These are phyloP conservation scores for Zygnema cylindricum DNA, from an alignment of 139 green algal genomes.

Conservation along the genomic window DNA sequence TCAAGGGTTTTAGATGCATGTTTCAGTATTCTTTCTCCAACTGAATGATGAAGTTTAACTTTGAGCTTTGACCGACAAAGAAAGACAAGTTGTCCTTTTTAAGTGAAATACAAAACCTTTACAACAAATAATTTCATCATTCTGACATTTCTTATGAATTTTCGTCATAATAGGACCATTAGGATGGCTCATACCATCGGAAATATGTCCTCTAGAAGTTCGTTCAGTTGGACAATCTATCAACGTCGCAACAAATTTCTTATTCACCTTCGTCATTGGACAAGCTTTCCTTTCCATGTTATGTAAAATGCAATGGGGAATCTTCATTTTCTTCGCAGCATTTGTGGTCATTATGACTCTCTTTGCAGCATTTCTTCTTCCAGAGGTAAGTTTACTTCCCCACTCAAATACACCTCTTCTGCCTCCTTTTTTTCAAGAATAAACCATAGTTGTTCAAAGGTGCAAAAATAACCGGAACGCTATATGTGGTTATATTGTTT, in stretches of 20 bases:
- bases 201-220: conserved; percentile 59
- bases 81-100: too few species aligned
- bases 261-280: conserved; percentile 55
- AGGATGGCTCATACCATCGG: conserved; percentile 67
- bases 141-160: too few species aligned
- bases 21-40: too few species aligned
- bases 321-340: conserved; percentile 76
- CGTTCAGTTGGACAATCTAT: conserved; percentile 52
- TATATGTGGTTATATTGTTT: neutral
- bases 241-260: conserved; percentile 52
- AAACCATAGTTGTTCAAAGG: neutral
- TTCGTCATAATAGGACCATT: conserved; percentile 70
- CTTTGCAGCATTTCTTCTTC: conserved; percentile 70
- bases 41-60: too few species aligned
- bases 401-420: neutral
- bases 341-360: conserved; percentile 75
- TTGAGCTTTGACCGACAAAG: too few species aligned
- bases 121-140: too few species aligned
- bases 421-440: neutral
- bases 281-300: conserved; percentile 64
- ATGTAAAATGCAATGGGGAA: conserved; percentile 70
- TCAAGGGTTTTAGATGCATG: too few species aligned
- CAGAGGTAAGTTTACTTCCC: conserved; percentile 70
- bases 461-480: neutral
- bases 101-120: too few species aligned